These are phyloP conservation scores for Gnomoniopsis smithogilvyi DNA, from an alignment of 2,329 filamentous ascomycete species.

Conservation along the genomic window DNA sequence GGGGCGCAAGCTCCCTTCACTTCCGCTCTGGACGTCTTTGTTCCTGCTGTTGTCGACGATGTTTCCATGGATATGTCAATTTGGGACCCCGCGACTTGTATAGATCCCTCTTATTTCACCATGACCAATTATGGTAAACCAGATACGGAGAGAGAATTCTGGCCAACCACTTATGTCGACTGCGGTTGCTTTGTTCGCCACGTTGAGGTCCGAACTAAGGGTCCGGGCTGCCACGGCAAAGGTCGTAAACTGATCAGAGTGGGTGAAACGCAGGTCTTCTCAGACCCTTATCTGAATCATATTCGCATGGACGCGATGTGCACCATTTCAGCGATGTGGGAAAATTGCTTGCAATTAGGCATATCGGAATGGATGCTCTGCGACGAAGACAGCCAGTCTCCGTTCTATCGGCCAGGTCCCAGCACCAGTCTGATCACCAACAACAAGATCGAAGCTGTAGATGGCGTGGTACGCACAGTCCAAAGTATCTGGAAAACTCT, in stretches of 20 bases:
- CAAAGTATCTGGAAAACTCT: conserved; percentile 23
- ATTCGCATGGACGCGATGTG: conserved; percentile 27
- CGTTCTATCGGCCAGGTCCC: conserved; percentile 23
- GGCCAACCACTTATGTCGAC: conserved; percentile 2
- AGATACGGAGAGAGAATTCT: background rate
- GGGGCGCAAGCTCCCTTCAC: background rate
- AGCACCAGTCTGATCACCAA: background rate
- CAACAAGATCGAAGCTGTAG: background rate
- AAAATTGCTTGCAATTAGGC: conserved; percentile 22
- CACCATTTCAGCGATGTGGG: conserved; percentile 22
- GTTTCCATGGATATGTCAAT: background rate
- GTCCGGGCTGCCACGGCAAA: background rate
- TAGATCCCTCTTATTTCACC: conserved; percentile 4
- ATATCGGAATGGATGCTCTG: conserved; percentile 25
- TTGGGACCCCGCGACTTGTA: conserved; percentile 4
- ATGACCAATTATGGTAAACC: background rate
- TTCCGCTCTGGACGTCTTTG: background rate
- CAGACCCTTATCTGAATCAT: conserved; percentile 25
- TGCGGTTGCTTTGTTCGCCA: conserved; percentile 19
- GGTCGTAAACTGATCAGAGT: conserved; percentile 17
- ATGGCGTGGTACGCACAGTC: conserved; percentile 18
- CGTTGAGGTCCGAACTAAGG: conserved; percentile 11
- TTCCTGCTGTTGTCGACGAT: background rate
- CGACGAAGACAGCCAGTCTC: conserved; percentile 23
- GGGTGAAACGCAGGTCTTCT: conserved; percentile 6